Evolutionary conservation across 768 basidiomycete genomes (phyloP).

Genomic region (Scleroderma citrinum): DNA sequence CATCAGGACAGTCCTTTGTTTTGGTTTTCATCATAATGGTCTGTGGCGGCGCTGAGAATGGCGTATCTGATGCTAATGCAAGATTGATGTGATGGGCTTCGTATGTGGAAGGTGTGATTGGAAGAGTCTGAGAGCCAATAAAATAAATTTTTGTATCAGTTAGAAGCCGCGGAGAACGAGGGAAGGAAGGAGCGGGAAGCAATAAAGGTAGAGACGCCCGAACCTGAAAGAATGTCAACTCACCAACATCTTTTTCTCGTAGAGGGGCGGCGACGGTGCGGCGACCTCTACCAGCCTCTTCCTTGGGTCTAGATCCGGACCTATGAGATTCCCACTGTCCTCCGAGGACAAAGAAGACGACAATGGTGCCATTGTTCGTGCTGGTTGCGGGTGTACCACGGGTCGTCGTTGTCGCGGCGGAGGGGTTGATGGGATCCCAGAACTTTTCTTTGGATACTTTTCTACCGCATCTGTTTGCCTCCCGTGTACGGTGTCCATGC

Average conservation of each 20-base stretch:
- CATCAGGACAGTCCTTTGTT: neutral
- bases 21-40: slow-evolving; percentile 1
- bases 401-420: neutral
- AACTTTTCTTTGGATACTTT: neutral
- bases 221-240: neutral
- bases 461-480: neutral
- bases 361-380: neutral
- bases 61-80: neutral
- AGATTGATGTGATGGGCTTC: neutral
- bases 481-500: neutral
- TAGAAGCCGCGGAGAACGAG: neutral
- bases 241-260: slow-evolving; percentile 1
- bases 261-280: neutral
- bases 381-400: neutral
- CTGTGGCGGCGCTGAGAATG: neutral
- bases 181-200: neutral
- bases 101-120: neutral
- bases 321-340: neutral
- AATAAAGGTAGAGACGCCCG: neutral
- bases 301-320: neutral
- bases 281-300: neutral
- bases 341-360: neutral
- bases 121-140: neutral
- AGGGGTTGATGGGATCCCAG: neutral
- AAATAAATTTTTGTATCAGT: neutral